phyloP scores from a whole-genome alignment of 2,329 filamentous ascomycete genomes.

The Penicillium brevicompactum region DNA sequence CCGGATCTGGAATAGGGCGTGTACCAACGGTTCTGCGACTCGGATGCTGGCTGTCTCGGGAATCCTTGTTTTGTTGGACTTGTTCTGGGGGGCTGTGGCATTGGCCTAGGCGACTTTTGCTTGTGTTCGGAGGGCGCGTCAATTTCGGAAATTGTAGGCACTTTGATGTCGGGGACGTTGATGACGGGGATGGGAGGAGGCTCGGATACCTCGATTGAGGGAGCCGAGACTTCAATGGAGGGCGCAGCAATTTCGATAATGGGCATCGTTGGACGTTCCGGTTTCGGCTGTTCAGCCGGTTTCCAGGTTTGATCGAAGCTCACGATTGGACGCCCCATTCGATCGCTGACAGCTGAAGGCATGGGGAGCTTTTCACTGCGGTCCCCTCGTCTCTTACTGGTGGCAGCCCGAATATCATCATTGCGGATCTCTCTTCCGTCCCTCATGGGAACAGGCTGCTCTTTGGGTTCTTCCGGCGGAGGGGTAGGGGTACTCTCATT shows the following conservation, averaged over 20 bases:
- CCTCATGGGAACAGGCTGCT: conserved; percentile 60
- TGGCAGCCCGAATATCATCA: conserved; percentile 87
- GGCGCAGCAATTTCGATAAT: conserved; percentile 52
- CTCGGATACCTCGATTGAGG: conserved; percentile 51
- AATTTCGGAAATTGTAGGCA: conserved; percentile 42
- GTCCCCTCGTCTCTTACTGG: conserved; percentile 84
- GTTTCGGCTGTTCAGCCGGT: conserved; percentile 51
- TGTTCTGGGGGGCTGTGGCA: conserved; percentile 18
- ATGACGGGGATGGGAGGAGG: conserved; percentile 49
- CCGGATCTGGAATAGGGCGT: conserved; percentile 50
- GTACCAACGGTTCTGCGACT: conserved; percentile 38
- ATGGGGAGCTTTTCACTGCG: conserved; percentile 84
- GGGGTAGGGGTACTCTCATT: conserved; percentile 55
- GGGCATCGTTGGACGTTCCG: conserved; percentile 43
- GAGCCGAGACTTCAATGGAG: conserved; percentile 26
- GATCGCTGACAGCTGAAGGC: conserved; percentile 88
- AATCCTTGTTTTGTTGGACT: conserved; percentile 27
- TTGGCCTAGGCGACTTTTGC: conserved; percentile 15
- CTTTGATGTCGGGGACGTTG: conserved; percentile 51
- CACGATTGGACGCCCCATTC: conserved; percentile 88
- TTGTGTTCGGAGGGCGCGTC: conserved; percentile 15
- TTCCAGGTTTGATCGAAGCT: conserved; percentile 89
- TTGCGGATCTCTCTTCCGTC: conserved; percentile 81
- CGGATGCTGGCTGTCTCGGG: conserved; percentile 40
- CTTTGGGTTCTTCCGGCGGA: conserved; percentile 24